Evolutionary conservation across 108 stramenopile genomes (phyloP).

Genomic region (Discostella pseudostelligera): DNA sequence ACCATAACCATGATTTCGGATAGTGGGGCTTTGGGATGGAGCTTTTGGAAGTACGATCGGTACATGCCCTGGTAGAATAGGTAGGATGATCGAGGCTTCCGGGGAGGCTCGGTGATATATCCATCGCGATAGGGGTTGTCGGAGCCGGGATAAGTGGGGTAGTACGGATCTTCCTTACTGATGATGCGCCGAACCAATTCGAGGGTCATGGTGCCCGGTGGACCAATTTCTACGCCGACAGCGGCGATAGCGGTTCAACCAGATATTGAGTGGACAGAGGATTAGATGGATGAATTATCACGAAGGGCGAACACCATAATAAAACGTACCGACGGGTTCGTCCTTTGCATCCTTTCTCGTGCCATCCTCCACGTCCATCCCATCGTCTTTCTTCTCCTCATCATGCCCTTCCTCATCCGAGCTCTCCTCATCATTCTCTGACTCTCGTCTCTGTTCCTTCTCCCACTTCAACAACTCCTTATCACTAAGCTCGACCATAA

Average conservation of each 20-base stretch:
- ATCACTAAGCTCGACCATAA: slow-evolving; percentile 73
- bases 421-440: slow-evolving; percentile 36
- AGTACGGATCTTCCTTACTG: slow-evolving; percentile 70
- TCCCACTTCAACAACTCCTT: slow-evolving; percentile 84
- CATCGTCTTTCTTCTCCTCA: slow-evolving; percentile 27
- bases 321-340: slow-evolving; percentile 11
- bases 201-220: slow-evolving; percentile 56
- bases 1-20: slow-evolving; percentile 75
- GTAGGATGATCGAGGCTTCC: slow-evolving; percentile 82
- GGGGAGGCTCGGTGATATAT: slow-evolving; percentile 83
- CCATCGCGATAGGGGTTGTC: slow-evolving; percentile 91
- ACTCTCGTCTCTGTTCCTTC: slow-evolving; percentile 72
- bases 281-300: slow-evolving; percentile 3
- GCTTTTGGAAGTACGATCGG: slow-evolving; percentile 68
- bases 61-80: slow-evolving; percentile 79
- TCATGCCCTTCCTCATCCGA: slow-evolving; percentile 34
- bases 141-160: slow-evolving; percentile 64
- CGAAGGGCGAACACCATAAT: not conserved
- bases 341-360: slow-evolving; percentile 27
- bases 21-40: slow-evolving; percentile 57
- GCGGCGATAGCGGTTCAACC: too few relatives aligned
- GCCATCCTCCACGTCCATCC: slow-evolving; percentile 10
- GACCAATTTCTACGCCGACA: slow-evolving; percentile 52
- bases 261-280: too few relatives aligned
- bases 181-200: slow-evolving; percentile 58